These are phyloP conservation scores for Symbiotaphrina buchneri DNA, from an alignment of 495 filamentous ascomycete genomes.

Conservation along the genomic window DNA sequence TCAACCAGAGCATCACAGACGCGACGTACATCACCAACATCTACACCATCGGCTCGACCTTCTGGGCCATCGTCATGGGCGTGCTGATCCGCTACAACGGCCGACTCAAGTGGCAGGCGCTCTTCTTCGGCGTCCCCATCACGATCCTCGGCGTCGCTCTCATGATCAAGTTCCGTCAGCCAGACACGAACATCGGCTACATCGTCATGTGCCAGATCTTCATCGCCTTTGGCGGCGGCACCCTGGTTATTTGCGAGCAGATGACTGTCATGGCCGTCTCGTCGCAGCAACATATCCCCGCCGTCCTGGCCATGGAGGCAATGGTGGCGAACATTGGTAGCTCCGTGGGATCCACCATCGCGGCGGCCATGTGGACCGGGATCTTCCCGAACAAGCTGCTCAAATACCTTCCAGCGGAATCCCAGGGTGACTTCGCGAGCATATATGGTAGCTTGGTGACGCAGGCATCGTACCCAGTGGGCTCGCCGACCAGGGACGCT, in stretches of 20 bases:
- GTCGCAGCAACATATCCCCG: slow-evolving; percentile 41
- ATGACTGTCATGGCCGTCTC: slow-evolving; percentile 44
- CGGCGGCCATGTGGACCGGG: slow-evolving; percentile 42
- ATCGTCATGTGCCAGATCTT: slow-evolving; percentile 63
- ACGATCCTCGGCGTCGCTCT: slow-evolving; percentile 39
- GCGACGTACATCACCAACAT: slow-evolving; percentile 41
- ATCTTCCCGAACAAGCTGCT: slow-evolving; percentile 28
- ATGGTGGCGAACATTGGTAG: slow-evolving; percentile 42
- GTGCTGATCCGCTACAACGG: slow-evolving; percentile 35
- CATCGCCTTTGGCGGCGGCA: slow-evolving; percentile 47
- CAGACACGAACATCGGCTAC: slow-evolving; percentile 32
- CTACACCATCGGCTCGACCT: slow-evolving; percentile 47
- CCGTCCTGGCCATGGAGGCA: slow-evolving; percentile 35
- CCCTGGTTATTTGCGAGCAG: slow-evolving; percentile 38
- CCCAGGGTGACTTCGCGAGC: slow-evolving; percentile 10
- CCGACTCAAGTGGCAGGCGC: slow-evolving; percentile 36
- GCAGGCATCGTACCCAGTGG: slow-evolving; percentile 10
- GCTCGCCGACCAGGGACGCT: slow-evolving; percentile 7
- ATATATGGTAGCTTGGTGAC: slow-evolving; percentile 28
- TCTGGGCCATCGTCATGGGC: slow-evolving; percentile 15
- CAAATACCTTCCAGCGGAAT: slow-evolving; percentile 26
- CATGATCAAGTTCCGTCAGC: slow-evolving; percentile 43
- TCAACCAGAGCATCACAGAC: slow-evolving; percentile 26
- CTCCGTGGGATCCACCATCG: slow-evolving; percentile 36
- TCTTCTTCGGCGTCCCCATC: slow-evolving; percentile 38